These are phyloP conservation scores for Wickerhamiella alocasiicola DNA, from an alignment of 805 yeast species.

Conservation along the genomic window DNA sequence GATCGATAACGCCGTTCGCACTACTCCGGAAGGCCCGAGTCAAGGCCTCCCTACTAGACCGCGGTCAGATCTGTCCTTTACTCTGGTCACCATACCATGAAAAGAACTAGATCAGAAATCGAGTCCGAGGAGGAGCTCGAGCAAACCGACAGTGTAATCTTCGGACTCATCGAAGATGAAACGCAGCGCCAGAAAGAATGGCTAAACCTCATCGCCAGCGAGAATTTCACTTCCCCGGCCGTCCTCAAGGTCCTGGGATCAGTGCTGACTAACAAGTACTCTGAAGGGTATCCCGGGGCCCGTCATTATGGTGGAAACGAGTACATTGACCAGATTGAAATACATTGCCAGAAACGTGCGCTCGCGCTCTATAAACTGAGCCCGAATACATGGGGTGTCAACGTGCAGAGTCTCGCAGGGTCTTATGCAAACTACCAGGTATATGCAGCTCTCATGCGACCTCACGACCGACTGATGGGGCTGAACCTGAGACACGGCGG, in stretches of 20 bases:
- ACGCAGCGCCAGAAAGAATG: constrained; percentile 82
- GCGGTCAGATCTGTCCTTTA: too few species aligned
- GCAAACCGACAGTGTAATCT: constrained; percentile 29
- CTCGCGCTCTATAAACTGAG: constrained; percentile 71
- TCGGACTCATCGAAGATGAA: constrained; percentile 42
- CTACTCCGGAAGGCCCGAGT: too few species aligned
- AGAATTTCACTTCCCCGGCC: constrained; percentile 89
- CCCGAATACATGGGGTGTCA: constrained; percentile 88
- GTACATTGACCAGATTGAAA: constrained; percentile 85
- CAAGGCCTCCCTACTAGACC: too few species aligned
- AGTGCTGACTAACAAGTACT: constrained; percentile 94
- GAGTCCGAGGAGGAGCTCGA: background rate
- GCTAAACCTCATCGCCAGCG: constrained; percentile 88
- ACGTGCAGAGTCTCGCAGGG: constrained; percentile 91
- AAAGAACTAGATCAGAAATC: background rate
- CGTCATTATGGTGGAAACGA: constrained; percentile 98
- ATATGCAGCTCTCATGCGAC: constrained; percentile 86
- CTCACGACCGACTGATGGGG: constrained; percentile 96
- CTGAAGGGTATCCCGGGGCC: constrained; percentile 98
- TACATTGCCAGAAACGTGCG: constrained; percentile 87
- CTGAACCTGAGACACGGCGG: constrained; percentile 97
- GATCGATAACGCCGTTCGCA: too few species aligned
- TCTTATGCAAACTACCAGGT: constrained; percentile 97
- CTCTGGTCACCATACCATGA: background rate
- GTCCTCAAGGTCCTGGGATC: constrained; percentile 94